Base-by-base conservation (phyloP, 129 eudicot species). In the Sambucus nigra region DNA sequence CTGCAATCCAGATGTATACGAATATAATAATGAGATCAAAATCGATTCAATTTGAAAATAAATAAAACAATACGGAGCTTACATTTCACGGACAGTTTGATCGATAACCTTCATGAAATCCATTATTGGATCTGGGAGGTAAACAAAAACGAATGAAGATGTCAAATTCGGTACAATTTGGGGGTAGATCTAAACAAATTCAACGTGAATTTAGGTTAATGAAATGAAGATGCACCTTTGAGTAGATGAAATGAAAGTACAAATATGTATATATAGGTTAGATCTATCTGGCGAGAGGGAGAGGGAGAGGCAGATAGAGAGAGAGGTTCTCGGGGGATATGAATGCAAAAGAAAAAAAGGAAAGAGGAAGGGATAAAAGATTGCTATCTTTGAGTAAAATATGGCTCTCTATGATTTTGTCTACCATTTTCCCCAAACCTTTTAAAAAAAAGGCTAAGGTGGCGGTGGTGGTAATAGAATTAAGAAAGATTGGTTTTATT, bases 1-100 rank as follows among this genome's bases (percentile, higher is more conserved):
- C 99, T 92, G 80, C 55, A 88, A 72, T 47, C 25, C 25, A 27
- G 23, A 40, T n/a, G 32, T 20, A 16, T 51, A 9, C 56, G 5
- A n/a, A n/a, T n/a, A 7, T 19, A n/a, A 21, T 2, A 50, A 57
- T 47, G 31, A 64, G 59, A 59, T 24, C 20, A 25, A 22, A 24
- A 52, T 38, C 23, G 47, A 53, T 65, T 53, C 25, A 53, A 5
- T 32, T 45, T 21, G 41, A 38, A 38, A 12, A 59, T 12, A 7
- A 14, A 27, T 50, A 24, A 5, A 50, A 22, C 4, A 22, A 1
- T n/a, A 20, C 9, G 13, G 47, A 38, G 52, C 82, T 71, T 64
- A 82, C 99, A 92, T 92, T 80, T 92, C 99, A 17, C 94, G 91
- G 46, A 92, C 99, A 11, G 99, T 77, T 80, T 92, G 99, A 86